Base-by-base conservation (phyloP, 2,329 filamentous ascomycete genomes). In the Diplodia intermedia region DNA sequence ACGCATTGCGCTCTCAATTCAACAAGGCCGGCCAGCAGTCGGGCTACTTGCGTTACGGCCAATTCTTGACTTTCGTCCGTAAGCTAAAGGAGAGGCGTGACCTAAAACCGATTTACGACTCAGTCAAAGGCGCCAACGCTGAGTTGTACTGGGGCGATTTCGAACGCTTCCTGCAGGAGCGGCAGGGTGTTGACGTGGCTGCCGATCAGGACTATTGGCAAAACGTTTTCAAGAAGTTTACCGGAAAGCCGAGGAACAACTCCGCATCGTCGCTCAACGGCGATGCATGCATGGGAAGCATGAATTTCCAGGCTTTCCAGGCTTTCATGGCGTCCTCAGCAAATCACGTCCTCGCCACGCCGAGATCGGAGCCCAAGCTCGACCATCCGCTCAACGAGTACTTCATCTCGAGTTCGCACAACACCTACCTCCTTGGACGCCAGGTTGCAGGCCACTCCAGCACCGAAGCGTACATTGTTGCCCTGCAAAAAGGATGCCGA, bases 391-490 rank as follows among this genome's bases (percentile, higher is more conserved):
- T 98, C 77, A 97, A 97, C 77, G 94, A 98, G 77, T 99, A 99
- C 79, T 97, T 93, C 82, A 95, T 99, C 72, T 98, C 94, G 1
- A 97, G 94, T 82, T 98, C 95, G 1, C 95, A 99, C 84, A 99
- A 99, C 80, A 99, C 95, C 0, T 99, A 99, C 75, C 89, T 99
- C 0, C 85, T 96, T 4, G 95, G 95, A 15, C 90, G 94, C 66
- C 95, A 99, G 78, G 90, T 98, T 2, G 91, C 89, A 12, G 94
- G 94, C 33, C 88, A 91, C 54, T 97, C 95, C 1, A 98, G 94
- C 75, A 91, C 96, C 2, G 95, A 99, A 79, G 93, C 93, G 53
- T 99, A 99, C 80, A 96, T 98, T 73, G 89, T 89, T 9, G 92
- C 94, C 3, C 86, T 99, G 7, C 89, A 92, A 71, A 90, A 92